A percentile compares a stretch with the other conserved stretches of the same genome.
These are phyloP conservation scores for Penicillium hesseltinei DNA, from an alignment of 2,329 filamentous ascomycete genomes.

Conservation along the genomic window DNA sequence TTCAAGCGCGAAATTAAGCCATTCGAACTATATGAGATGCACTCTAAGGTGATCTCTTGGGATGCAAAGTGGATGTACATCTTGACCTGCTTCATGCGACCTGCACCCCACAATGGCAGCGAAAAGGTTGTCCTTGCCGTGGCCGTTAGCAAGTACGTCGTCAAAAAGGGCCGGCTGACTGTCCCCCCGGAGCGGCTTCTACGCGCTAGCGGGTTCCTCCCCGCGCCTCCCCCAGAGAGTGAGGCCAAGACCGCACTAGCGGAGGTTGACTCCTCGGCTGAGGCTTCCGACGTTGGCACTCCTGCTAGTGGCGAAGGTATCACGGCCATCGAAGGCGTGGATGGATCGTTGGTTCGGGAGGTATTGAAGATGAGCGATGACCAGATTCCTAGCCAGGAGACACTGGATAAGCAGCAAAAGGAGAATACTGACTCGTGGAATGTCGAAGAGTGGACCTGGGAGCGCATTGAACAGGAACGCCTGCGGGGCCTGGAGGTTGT, in stretches of 20 bases:
- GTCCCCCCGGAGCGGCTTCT: constrained; percentile 78
- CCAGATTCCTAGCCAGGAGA: constrained; percentile 27
- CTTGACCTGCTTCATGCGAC: constrained; percentile 67
- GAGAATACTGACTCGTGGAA: constrained; percentile 34
- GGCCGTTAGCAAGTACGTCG: constrained; percentile 75
- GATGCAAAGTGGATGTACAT: constrained; percentile 81
- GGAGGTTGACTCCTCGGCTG: constrained; percentile 22
- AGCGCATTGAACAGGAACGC: constrained; percentile 58
- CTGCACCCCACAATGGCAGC: constrained; percentile 43
- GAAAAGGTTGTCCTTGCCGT: constrained; percentile 68
- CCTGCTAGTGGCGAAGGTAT: constrained; percentile 35
- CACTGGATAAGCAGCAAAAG: constrained; percentile 33
- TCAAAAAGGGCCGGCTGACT: constrained; percentile 78
- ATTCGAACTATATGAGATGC: constrained; percentile 70
- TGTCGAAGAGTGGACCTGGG: constrained; percentile 57
- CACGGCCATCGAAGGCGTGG: constrained; percentile 33
- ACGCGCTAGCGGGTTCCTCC: constrained; percentile 69
- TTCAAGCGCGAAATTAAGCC: constrained; percentile 73
- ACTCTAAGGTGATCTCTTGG: constrained; percentile 69
- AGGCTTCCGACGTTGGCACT: constrained; percentile 33
- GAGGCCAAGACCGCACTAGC: constrained; percentile 19
- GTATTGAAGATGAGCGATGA: constrained; percentile 36
- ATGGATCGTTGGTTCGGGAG: constrained; percentile 37
- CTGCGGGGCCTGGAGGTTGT: constrained; percentile 55
- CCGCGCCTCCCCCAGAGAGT: constrained; percentile 63